These are phyloP conservation scores for Clarireedia homoeocarpa DNA, from an alignment of 2,329 filamentous ascomycete species.

Conservation along the genomic window DNA sequence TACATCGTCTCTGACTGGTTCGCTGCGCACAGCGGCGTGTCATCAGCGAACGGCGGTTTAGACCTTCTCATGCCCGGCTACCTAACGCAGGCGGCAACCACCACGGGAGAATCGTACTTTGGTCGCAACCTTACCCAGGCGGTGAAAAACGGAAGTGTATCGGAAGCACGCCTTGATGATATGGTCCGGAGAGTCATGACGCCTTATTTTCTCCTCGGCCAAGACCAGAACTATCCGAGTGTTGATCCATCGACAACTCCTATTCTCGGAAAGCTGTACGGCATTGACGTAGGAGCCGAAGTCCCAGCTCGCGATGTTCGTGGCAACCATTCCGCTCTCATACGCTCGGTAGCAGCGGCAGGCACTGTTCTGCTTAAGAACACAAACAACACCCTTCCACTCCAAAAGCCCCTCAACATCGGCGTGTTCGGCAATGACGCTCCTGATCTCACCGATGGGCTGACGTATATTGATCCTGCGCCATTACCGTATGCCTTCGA, in stretches of 20 bases:
- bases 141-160: conserved; percentile 57
- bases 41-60: conserved; percentile 68
- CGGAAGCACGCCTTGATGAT: conserved; percentile 58
- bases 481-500: conserved; percentile 1
- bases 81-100: not conserved
- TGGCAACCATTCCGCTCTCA: conserved; percentile 29
- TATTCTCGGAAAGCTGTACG: conserved; percentile 39
- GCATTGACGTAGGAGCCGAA: conserved; percentile 26
- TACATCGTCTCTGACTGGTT: conserved; percentile 83
- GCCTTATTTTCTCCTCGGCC: conserved; percentile 47
- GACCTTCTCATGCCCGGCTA: conserved; percentile 44
- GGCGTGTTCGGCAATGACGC: conserved; percentile 48
- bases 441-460: conserved; percentile 44
- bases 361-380: conserved; percentile 58
- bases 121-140: conserved; percentile 33
- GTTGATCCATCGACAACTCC: conserved; percentile 24
- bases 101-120: conserved; percentile 10
- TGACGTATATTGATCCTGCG: not conserved
- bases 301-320: conserved; percentile 57
- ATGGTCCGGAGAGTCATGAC: conserved; percentile 49
- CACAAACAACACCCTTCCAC: conserved; percentile 50
- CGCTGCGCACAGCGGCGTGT: conserved; percentile 71
- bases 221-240: conserved; percentile 36
- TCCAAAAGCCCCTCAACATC: conserved; percentile 38
- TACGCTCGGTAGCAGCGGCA: conserved; percentile 43